Base-by-base conservation (phyloP, 2,329 filamentous ascomycete species). In the Paraconiothyrium brasiliense region DNA sequence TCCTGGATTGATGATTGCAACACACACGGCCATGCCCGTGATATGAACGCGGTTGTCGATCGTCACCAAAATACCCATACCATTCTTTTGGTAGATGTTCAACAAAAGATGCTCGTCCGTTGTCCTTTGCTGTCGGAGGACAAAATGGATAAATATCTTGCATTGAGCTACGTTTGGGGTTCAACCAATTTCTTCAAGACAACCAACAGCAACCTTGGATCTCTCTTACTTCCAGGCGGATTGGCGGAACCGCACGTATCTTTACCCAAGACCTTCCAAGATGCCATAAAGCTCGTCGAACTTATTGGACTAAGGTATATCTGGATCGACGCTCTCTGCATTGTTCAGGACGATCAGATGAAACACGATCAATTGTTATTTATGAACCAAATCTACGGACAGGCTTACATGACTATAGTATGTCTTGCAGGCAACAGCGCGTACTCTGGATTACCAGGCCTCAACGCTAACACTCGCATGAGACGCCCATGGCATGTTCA, bases 291-390 rank as follows among this genome's bases (percentile, higher is more conserved):
- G 41, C 30, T 51, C 24, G 35, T 50, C 1, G 22, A 41, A 7
- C 44, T 30, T 52, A 24, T 52, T 6, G 39, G 48, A 9, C 47
- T 27, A 14, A 41, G 24, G 20, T 58, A 58, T 52, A 11, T 58
- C 2, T 58, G 56, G 56, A 44, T 58, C 10, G 56, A 58, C 22
- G 48, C 47, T 34, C 47, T 58, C 5, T 58, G 56, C 56, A 52
- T 58, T 27, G 22, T 52, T 5, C 56, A 58, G n/a, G 56, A 58
- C 32, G 34, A 58, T 20, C 9, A 46, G 3, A 35, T 51, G 27
- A 51, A 51, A 16, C 48, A 51, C n/a, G 14, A 32, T 57, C 54
- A 57, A 35, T 20, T 48, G 41, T 24, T 37, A 4, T 20, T 46
- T 11, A 57, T 57, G 54, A n/a, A 57, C 27, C 30, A 34, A 22